These are phyloP conservation scores for Dendrobium nobile DNA, from an alignment of 106 monocot species.

Conservation along the genomic window DNA sequence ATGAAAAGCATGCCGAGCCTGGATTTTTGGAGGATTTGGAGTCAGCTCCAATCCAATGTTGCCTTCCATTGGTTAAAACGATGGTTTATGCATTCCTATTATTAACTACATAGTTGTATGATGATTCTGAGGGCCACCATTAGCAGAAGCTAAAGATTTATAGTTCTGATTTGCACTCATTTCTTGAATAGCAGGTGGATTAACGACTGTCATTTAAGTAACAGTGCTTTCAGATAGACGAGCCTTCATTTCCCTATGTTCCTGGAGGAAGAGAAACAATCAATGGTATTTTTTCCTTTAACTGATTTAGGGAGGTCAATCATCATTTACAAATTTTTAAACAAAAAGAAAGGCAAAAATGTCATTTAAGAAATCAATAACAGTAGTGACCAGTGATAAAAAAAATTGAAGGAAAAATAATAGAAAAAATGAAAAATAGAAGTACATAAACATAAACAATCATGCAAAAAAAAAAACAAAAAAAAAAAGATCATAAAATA, in stretches of 20 bases:
- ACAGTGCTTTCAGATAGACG: slow-evolving; percentile 47
- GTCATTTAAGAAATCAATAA: too few species aligned
- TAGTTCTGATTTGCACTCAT: slow-evolving; percentile 36
- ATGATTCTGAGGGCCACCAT: slow-evolving; percentile 20
- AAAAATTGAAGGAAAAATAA: too few species aligned
- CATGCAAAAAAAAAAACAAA: too few species aligned
- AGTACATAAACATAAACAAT: too few species aligned
- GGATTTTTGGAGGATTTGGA: slow-evolving; percentile 49
- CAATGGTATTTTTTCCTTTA: too few species aligned
- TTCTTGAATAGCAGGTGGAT: slow-evolving; percentile 63
- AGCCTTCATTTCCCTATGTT: slow-evolving; percentile 80
- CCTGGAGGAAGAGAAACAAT: slow-evolving; percentile 12
- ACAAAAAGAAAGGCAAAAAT: too few species aligned
- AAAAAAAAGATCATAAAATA: too few species aligned
- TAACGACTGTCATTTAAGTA: slow-evolving; percentile 60
- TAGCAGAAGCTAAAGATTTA: slow-evolving; percentile 10
- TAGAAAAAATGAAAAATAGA: too few species aligned
- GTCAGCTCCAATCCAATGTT: slow-evolving; percentile 42
- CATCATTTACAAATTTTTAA: too few species aligned
- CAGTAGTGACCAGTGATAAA: too few species aligned
- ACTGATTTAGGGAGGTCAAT: too few species aligned
- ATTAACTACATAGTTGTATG: slow-evolving; percentile 38
- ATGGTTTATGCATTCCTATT: neutral
- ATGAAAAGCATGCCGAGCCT: slow-evolving; percentile 77
- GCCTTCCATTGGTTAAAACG: slow-evolving; percentile 28